Conservation (phyloP, 1,284 basidiomycete genomes). For the Exsudoporus floridanus region DNA sequence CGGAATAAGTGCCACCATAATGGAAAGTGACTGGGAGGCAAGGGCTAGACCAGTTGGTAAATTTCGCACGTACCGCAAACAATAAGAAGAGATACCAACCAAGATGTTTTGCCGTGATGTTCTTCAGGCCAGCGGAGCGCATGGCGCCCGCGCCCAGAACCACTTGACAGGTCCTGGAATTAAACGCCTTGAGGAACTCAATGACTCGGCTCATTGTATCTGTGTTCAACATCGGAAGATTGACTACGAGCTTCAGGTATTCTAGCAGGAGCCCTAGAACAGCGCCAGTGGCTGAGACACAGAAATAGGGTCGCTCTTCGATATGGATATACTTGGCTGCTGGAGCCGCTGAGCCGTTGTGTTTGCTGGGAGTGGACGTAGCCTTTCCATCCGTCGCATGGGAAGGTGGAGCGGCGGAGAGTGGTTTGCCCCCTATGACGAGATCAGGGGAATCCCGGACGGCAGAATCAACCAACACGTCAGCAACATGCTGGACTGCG, state of each 20-base stretch:
- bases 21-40: conserved; percentile 92
- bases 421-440: conserved; percentile 34
- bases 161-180: conserved; percentile 97
- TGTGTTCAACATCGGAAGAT: conserved; percentile 85
- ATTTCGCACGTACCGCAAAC: conserved; percentile 6
- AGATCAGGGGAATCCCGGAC: conserved; percentile 79
- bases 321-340: conserved; percentile 76
- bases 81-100: conserved; percentile 46
- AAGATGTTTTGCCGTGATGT: conserved; percentile 97
- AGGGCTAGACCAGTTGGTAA: conserved; percentile 57
- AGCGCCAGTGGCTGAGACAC: conserved; percentile 84
- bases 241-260: conserved; percentile 88
- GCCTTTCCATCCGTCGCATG: conserved; percentile 24
- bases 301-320: conserved; percentile 81
- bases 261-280: conserved; percentile 78
- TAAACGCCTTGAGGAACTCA: conserved; percentile 97
- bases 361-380: conserved; percentile 27
- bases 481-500: conserved; percentile 67
- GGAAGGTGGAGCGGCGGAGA: conserved; percentile 7
- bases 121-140: conserved; percentile 95
- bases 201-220: conserved; percentile 93
- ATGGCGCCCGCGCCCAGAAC: conserved; percentile 97
- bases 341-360: conserved; percentile 34
- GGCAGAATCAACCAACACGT: conserved; percentile 78
- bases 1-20: conserved; percentile 94